Evolutionary conservation across 768 basidiomycete species (phyloP).

Genomic region (Udeniomyces megalosporus): DNA sequence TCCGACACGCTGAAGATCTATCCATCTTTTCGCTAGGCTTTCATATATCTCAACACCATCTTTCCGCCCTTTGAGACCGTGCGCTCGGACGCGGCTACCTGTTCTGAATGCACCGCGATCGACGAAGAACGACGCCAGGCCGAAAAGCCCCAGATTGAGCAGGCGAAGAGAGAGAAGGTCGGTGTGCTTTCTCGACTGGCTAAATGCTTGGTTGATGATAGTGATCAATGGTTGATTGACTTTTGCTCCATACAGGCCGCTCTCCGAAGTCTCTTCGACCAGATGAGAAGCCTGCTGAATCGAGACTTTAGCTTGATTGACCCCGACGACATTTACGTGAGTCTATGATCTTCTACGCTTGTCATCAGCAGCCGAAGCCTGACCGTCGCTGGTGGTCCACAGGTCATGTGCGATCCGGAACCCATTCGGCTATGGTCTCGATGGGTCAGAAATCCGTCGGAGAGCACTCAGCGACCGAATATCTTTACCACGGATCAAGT

Average conservation of each 20-base stretch:
- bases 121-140: neutral
- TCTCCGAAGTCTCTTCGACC: neutral
- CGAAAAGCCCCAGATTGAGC: neutral
- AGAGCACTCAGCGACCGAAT: neutral
- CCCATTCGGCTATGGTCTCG: neutral
- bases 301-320: neutral
- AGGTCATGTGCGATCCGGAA: neutral
- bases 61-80: neutral
- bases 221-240: neutral
- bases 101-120: neutral
- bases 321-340: neutral
- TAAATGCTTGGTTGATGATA: no score
- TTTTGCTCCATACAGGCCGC: neutral
- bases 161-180: slow-evolving; percentile 1
- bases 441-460: neutral
- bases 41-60: neutral
- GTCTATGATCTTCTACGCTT: neutral
- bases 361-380: no score
- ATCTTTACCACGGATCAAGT: neutral
- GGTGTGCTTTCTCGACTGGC: no score
- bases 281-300: neutral
- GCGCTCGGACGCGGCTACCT: neutral
- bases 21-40: neutral
- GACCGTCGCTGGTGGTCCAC: no score
- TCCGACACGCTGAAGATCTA: neutral